phyloP scores from a whole-genome alignment of 805 yeast genomes.

The Barnettozyma siamensis region DNA sequence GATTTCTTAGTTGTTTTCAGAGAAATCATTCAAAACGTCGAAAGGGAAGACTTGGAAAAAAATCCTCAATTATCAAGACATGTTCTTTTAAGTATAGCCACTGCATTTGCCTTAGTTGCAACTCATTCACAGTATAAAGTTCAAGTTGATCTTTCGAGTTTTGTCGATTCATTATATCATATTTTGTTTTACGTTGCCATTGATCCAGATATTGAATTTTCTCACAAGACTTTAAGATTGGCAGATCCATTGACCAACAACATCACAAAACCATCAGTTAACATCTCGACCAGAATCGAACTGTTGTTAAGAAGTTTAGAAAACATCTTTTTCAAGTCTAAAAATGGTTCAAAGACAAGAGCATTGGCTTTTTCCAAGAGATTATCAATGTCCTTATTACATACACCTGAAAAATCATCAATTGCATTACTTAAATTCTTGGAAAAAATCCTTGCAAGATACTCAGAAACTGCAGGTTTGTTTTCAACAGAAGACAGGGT shows the following conservation, averaged over 20 bases:
- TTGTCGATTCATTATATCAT: slow-evolving; percentile 69
- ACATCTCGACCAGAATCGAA: slow-evolving; percentile 86
- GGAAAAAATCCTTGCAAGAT: slow-evolving; percentile 67
- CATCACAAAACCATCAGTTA: slow-evolving; percentile 61
- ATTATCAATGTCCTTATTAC: slow-evolving; percentile 57
- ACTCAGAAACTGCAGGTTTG: slow-evolving; percentile 66
- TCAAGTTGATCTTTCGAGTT: slow-evolving; percentile 74
- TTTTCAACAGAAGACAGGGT: slow-evolving; percentile 87
- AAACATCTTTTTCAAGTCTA: slow-evolving; percentile 71
- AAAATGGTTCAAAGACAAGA: slow-evolving; percentile 58
- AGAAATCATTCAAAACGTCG: slow-evolving; percentile 60
- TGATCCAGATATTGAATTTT: slow-evolving; percentile 81
- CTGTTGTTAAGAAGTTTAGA: slow-evolving; percentile 72
- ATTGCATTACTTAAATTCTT: slow-evolving; percentile 73
- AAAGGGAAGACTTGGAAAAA: slow-evolving; percentile 37
- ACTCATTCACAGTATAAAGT: slow-evolving; percentile 70
- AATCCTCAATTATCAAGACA: slow-evolving; percentile 51
- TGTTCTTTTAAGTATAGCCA: slow-evolving; percentile 73
- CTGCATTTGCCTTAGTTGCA: slow-evolving; percentile 80
- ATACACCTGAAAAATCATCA: slow-evolving; percentile 84
- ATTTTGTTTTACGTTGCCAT: slow-evolving; percentile 61
- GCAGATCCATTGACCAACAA: slow-evolving; percentile 64
- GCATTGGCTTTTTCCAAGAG: slow-evolving; percentile 82
- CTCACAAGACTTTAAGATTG: slow-evolving; percentile 72
- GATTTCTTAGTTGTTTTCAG: slow-evolving; percentile 86